Percentiles rank a stretch among this genome's conserved stretches.
These are phyloP conservation scores for Medakamo hakoo DNA, from an alignment of 139 green algal genomes.

Conservation along the genomic window DNA sequence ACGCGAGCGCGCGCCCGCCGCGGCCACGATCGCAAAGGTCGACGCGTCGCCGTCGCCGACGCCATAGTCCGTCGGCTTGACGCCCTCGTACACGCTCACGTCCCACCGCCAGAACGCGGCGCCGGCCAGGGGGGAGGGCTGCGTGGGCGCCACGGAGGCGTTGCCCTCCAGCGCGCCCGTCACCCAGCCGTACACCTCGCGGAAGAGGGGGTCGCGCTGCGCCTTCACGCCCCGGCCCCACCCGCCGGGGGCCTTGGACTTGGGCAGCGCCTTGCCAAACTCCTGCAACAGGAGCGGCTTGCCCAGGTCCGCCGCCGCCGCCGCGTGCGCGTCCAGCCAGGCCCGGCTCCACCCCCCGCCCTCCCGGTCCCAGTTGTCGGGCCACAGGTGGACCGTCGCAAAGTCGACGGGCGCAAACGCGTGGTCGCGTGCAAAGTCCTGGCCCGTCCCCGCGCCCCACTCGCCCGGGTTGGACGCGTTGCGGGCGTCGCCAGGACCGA, in stretches of 20 bases:
- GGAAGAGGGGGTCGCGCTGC: conserved; percentile 2
- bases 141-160: too few species aligned
- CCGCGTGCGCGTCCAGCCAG: conserved; percentile 20
- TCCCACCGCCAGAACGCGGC: conserved; percentile 10
- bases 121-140: background rate
- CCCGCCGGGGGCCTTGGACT: background rate
- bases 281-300: conserved; percentile 69
- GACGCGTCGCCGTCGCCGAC: conserved; percentile 1
- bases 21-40: conserved; percentile 9
- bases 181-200: background rate
- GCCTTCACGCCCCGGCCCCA: background rate
- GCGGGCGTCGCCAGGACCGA: conserved; percentile 1
- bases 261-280: conserved; percentile 20
- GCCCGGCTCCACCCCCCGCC: conserved; percentile 1
- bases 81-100: background rate
- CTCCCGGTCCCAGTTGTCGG: conserved; percentile 31
- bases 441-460: conserved; percentile 25
- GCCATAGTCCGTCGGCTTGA: background rate
- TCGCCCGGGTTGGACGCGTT: conserved; percentile 12
- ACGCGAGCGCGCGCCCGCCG: conserved; percentile 2
- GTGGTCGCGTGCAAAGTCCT: conserved; percentile 36
- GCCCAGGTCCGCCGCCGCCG: conserved; percentile 14
- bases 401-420: conserved; percentile 32
- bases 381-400: conserved; percentile 35
- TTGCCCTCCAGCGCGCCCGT: background rate